Conservation (phyloP, 2,329 filamentous ascomycete species). For the Trichocomaceae sp. region DNA sequence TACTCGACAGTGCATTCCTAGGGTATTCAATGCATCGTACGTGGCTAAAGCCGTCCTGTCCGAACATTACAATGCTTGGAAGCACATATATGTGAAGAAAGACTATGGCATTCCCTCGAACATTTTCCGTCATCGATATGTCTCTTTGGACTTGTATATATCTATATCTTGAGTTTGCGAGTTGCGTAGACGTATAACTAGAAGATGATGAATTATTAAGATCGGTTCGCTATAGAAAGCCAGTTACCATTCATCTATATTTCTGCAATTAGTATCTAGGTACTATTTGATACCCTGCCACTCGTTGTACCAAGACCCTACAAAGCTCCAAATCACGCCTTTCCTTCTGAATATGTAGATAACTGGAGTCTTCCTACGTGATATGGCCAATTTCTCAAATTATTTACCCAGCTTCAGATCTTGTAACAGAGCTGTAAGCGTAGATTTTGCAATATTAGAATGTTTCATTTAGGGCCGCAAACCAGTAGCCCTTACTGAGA, state of each 20-base stretch:
- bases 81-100: background rate
- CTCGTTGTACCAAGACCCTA: too few relatives aligned
- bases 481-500: background rate
- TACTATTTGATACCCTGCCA: background rate
- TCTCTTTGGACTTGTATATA: slow-evolving; percentile 7
- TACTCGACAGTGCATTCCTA: background rate
- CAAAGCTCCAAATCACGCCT: too few relatives aligned
- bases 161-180: background rate
- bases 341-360: too few relatives aligned
- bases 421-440: too few relatives aligned
- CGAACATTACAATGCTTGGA: background rate
- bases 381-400: too few relatives aligned
- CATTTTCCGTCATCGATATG: background rate
- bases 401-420: too few relatives aligned
- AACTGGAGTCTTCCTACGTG: background rate
- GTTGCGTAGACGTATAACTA: background rate
- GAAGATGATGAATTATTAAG: background rate
- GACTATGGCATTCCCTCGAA: background rate
- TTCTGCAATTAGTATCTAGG: background rate
- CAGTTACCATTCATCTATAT: background rate
- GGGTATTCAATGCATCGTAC: background rate
- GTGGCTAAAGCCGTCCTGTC: background rate
- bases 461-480: background rate
- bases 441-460: too few relatives aligned
- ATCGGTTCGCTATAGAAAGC: background rate